Percentiles rank a stretch among this genome's conserved stretches.
Conservation (phyloP, 306 rosid genomes). For the Arachis stenosperma region DNA sequence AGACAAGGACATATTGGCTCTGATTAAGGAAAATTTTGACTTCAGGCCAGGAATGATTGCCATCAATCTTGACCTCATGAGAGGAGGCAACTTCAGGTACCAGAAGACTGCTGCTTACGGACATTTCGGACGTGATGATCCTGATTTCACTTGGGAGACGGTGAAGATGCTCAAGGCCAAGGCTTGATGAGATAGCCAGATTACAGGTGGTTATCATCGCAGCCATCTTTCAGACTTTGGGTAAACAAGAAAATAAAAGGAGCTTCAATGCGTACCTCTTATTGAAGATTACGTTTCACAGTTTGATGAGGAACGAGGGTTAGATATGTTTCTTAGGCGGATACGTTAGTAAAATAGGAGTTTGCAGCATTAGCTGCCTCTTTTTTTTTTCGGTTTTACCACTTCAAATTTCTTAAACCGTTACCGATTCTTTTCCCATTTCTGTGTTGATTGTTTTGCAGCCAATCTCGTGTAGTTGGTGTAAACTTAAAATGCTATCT, state of each 20-base stretch:
- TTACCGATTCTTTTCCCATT: background rate
- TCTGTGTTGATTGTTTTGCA: conserved; percentile 21
- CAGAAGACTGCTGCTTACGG: conserved; percentile 88
- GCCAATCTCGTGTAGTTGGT: conserved; percentile 29
- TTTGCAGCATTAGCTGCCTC: conserved; percentile 23
- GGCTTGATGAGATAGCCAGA: conserved; percentile 53
- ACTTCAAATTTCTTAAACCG: conserved; percentile 18
- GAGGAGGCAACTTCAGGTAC: conserved; percentile 84
- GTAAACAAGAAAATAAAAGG: conserved; percentile 46
- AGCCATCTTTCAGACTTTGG: conserved; percentile 44
- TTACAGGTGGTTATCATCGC: conserved; percentile 44
- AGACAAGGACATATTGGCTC: conserved; percentile 65
- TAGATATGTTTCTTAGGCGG: conserved; percentile 33
- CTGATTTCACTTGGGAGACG: conserved; percentile 87
- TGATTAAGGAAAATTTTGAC: conserved; percentile 74
- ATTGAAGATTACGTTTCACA: conserved; percentile 35
- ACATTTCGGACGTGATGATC: conserved; percentile 80
- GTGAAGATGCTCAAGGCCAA: conserved; percentile 75
- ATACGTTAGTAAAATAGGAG: conserved; percentile 42
- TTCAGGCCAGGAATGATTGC: conserved; percentile 88
- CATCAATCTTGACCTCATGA: conserved; percentile 67
- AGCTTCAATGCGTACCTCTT: conserved; percentile 44
- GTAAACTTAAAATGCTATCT: conserved; percentile 27
- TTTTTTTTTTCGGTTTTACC: background rate
- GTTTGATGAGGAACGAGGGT: conserved; percentile 34